These are phyloP conservation scores for Mycena galopus DNA, from an alignment of 768 basidiomycete species.

Conservation along the genomic window DNA sequence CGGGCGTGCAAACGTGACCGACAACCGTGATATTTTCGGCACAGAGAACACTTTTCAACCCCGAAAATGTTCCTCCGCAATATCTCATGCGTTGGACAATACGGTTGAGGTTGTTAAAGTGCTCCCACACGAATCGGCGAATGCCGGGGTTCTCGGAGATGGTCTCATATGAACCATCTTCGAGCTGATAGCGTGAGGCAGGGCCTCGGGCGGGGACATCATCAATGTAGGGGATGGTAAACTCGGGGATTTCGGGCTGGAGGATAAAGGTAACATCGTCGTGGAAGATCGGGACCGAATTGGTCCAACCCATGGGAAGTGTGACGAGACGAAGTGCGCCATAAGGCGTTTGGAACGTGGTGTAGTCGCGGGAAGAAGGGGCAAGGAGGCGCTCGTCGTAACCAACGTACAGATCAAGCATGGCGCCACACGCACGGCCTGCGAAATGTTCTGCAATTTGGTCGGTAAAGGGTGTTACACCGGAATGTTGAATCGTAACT, in stretches of 20 bases:
- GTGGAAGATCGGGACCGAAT: constrained; percentile 12
- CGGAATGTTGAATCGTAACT: no score
- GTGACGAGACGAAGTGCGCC: constrained; percentile 40
- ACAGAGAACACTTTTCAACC: no score
- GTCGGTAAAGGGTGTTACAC: no score
- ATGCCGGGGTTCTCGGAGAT: constrained; percentile 47
- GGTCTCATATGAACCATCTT: constrained; percentile 16
- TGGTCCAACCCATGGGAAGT: constrained; percentile 49
- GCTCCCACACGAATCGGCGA: constrained; percentile 47
- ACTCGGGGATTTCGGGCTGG: constrained; percentile 21
- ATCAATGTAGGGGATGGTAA: constrained; percentile 32
- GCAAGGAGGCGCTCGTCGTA: constrained; percentile 45
- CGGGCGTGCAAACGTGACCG: not conserved
- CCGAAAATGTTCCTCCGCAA: no score
- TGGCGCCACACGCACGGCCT: constrained; percentile 1
- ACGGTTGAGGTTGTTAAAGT: no score
- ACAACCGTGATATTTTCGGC: not conserved
- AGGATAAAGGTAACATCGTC: constrained; percentile 14
- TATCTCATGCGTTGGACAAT: no score
- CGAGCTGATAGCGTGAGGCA: not conserved
- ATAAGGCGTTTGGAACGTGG: no score
- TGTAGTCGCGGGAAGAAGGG: constrained; percentile 44
- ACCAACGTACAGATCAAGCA: constrained; percentile 41
- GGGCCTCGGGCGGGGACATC: constrained; percentile 19
- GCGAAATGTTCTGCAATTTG: no score